These are phyloP conservation scores for Mytilinidion resinicola DNA, from an alignment of 495 filamentous ascomycete species.

Conservation along the genomic window DNA sequence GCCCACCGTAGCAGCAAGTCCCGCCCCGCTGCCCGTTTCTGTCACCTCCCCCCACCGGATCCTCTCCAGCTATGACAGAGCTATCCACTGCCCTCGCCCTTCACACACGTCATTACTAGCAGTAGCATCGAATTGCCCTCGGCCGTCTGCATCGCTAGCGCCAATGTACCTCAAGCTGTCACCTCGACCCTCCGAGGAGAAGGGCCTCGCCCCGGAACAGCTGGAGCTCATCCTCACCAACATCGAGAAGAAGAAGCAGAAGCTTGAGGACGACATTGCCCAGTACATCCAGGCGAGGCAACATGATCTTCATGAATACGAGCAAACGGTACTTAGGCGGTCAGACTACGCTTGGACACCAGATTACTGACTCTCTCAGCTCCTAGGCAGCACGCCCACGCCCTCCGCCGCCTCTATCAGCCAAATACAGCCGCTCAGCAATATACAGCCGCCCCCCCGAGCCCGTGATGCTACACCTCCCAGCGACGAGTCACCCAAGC, in stretches of 20 bases:
- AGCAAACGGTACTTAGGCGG: conserved; percentile 9
- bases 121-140: no score
- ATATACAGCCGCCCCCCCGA: neutral
- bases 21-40: no score
- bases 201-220: conserved; percentile 19
- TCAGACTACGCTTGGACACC: neutral
- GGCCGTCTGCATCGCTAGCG: no score
- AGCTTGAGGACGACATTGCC: conserved; percentile 25
- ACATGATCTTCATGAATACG: conserved; percentile 17
- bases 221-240: conserved; percentile 13
- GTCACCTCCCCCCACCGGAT: no score
- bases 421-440: neutral
- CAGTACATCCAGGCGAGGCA: conserved; percentile 25
- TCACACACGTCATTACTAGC: no score
- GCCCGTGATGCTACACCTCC: neutral
- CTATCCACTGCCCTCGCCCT: no score
- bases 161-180: neutral
- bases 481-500: no score
- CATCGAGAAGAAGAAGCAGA: conserved; percentile 22
- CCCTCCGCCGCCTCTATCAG: neutral
- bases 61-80: no score
- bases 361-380: conserved; percentile 14
- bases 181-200: neutral
- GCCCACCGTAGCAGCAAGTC: no score
- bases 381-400: conserved; percentile 8